Evolutionary conservation across 2,329 filamentous ascomycete species (phyloP).

Genomic region (Talaromyces rugulosus): DNA sequence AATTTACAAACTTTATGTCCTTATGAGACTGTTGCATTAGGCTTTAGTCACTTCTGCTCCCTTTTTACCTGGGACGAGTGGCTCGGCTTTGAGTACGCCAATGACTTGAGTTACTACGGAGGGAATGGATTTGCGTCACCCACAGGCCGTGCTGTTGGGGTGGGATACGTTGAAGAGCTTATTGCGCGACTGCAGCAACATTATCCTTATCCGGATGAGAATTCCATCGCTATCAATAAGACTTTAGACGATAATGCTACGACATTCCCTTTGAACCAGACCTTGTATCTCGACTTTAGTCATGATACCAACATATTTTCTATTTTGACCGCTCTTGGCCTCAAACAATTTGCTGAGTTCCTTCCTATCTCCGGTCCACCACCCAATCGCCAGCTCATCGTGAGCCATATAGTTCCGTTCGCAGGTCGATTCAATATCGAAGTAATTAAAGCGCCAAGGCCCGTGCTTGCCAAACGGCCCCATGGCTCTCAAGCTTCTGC

Average conservation of each 20-base stretch:
- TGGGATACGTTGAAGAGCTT: conserved; percentile 69
- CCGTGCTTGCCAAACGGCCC: conserved; percentile 54
- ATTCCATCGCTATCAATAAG: conserved; percentile 43
- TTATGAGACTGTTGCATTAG: conserved; percentile 73
- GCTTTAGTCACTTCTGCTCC: conserved; percentile 69
- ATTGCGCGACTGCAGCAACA: conserved; percentile 57
- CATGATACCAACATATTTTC: conserved; percentile 72
- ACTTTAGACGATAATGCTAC: conserved; percentile 49
- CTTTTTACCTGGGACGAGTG: conserved; percentile 74
- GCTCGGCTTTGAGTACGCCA: conserved; percentile 59
- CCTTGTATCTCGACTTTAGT: conserved; percentile 71
- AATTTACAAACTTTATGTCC: conserved; percentile 69
- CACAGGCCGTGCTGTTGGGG: conserved; percentile 66
- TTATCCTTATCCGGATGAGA: conserved; percentile 17
- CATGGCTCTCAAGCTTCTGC: conserved; percentile 12
- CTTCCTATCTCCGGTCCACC: conserved; percentile 40
- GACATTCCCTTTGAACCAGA: conserved; percentile 71
- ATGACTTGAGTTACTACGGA: conserved; percentile 66
- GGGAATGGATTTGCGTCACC: conserved; percentile 54
- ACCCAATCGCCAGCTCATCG: conserved; percentile 41
- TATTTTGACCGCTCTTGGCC: conserved; percentile 67
- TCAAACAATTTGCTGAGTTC: conserved; percentile 61
- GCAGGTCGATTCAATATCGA: conserved; percentile 70
- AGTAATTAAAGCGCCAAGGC: conserved; percentile 63
- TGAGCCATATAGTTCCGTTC: conserved; percentile 67